Conservation (phyloP, 352 stramenopile species). For the Globisporangium megalacanthum region DNA sequence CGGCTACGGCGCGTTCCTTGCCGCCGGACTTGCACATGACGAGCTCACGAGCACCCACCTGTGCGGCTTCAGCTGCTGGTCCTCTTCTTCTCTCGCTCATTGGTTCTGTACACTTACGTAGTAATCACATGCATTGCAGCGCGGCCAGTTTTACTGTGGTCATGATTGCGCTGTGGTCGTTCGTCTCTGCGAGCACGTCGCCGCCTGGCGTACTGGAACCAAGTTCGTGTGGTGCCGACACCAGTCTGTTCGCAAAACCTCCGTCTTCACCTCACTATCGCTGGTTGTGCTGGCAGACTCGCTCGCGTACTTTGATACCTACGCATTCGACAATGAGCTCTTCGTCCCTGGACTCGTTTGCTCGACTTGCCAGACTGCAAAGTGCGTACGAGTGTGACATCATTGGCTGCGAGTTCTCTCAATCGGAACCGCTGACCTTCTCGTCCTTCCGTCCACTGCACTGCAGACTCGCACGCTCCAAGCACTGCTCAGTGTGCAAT, state of each 20-base stretch:
- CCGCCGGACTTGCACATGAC: conserved; percentile 30
- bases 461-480: conserved; percentile 49
- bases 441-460: neutral
- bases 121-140: conserved; percentile 4
- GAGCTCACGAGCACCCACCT: conserved; percentile 35
- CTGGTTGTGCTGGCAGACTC: conserved; percentile 22
- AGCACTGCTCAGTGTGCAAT: conserved; percentile 65
- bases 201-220: conserved; percentile 34
- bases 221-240: conserved; percentile 20
- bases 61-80: conserved; percentile 8
- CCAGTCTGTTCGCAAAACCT: neutral
- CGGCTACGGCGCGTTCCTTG: conserved; percentile 54
- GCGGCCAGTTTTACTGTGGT: conserved; percentile 35
- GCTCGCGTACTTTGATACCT: conserved; percentile 46
- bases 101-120: too few relatives aligned
- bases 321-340: conserved; percentile 40
- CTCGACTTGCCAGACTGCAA: conserved; percentile 40
- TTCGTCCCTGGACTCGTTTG: conserved; percentile 29
- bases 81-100: too few relatives aligned
- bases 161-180: conserved; percentile 38
- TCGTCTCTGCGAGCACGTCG: conserved; percentile 39
- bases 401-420: too few relatives aligned
- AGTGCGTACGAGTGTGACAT: conserved; percentile 16
- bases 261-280: neutral
- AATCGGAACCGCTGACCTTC: too few relatives aligned